A percentile compares a stretch with the other conserved stretches of the same genome.
phyloP scores from a whole-genome alignment of 192 early-diverging fungal genomes.

The Coemansia sp. region DNA sequence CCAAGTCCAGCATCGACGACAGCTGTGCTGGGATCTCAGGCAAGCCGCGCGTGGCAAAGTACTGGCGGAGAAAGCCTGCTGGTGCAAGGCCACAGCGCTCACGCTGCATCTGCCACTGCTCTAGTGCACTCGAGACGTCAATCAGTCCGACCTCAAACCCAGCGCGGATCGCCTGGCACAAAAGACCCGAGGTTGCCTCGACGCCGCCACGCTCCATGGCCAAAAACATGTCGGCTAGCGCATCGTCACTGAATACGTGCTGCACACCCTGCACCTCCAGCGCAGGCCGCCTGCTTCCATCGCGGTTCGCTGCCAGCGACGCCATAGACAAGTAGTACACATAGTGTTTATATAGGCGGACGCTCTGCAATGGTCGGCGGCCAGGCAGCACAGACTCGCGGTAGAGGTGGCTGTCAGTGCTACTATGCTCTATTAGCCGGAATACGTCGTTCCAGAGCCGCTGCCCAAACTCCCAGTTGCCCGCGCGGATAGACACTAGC shows the following conservation, averaged over 20 bases:
- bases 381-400: not conserved
- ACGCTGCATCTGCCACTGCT: slow-evolving; percentile 51
- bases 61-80: slow-evolving; percentile 31
- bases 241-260: slow-evolving; percentile 17
- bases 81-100: slow-evolving; percentile 34
- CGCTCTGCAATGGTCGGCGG: slow-evolving; percentile 12
- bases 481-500: slow-evolving; percentile 12
- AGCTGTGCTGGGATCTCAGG: slow-evolving; percentile 24
- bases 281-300: not conserved
- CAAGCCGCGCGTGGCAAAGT: slow-evolving; percentile 19
- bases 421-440: slow-evolving; percentile 4
- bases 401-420: not conserved
- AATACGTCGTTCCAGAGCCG: slow-evolving; percentile 40
- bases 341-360: slow-evolving; percentile 42
- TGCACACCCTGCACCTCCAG: not conserved
- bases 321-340: slow-evolving; percentile 18
- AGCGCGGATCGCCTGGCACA: slow-evolving; percentile 38
- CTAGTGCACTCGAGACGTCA: slow-evolving; percentile 28
- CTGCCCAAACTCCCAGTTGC: slow-evolving; percentile 35
- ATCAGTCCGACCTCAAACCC: slow-evolving; percentile 41
- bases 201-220: slow-evolving; percentile 37
- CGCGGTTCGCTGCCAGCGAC: slow-evolving; percentile 1
- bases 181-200: slow-evolving; percentile 31
- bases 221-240: slow-evolving; percentile 34
- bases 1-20: slow-evolving; percentile 25